Evolutionary conservation across 2,329 filamentous ascomycete species (phyloP), one percentile per base, ranked within the genome.

Genomic region (Sporothrix curviconia): DNA sequence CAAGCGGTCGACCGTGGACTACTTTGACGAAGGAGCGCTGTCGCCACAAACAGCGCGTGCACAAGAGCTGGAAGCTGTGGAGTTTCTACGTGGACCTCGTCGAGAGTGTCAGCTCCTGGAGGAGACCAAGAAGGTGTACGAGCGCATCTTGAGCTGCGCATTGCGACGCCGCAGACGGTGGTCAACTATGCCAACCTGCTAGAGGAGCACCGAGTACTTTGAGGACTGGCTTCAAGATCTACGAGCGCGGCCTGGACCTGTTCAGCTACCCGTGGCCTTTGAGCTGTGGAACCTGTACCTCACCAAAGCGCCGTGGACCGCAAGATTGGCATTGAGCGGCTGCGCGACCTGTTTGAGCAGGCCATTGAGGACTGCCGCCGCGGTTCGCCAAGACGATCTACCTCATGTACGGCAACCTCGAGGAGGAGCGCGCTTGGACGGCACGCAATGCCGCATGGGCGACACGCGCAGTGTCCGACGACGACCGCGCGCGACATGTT

Each of bases 61-160:
- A 99, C 76, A 99, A 99, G 78, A 96, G 90, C 69, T 99, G 94
- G 94, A 99, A 97, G 71, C 75, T 99, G 11, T 99, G 94, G 94
- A 96, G 91, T 72, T 99, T 99, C 76, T 99, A 99, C 66, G 92
- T 99, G 40, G 94, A 99, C 70, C 82, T 99, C 1, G 92, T 99
- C 3, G 94, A 99, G 71, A 96, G 91, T 70, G 92, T 96, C 32
- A 87, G 89, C 60, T 90, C 88, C 74, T 99, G 15, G 91, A 96
- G 22, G 92, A 97, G 72, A 96, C 92, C 0, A 89, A 85, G 70
- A 92, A 90, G 70, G 86, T 97, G 1, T 99, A 99, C 71, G 94
- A 99, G 70, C 83, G 94, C 57, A 97, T 99, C 66, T 99, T 69
- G 95, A 99, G 73, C 84, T 99, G 59, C 89, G 92, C 47, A 99